Evolutionary conservation across 208 protist species (phyloP).

Genomic region (Leishmania major): DNA sequence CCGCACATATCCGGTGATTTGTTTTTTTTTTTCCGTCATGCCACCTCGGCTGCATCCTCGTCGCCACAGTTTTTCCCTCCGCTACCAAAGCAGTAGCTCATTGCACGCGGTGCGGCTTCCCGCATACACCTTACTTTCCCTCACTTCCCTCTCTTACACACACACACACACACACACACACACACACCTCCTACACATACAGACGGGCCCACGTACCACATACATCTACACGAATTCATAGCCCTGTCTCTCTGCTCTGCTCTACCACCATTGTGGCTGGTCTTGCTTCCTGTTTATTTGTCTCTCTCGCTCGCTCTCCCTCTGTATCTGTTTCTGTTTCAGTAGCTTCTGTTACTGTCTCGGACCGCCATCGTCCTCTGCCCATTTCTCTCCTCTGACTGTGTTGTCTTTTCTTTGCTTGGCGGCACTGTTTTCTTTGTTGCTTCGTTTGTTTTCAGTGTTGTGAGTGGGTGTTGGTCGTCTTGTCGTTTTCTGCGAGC

Average conservation of each 20-base stretch:
- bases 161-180: not conserved
- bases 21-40: not conserved
- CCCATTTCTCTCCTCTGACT: not conserved
- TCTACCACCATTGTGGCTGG: not conserved
- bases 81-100: not conserved
- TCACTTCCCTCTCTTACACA: too few relatives aligned
- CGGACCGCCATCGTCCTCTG: not conserved
- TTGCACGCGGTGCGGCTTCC: not conserved
- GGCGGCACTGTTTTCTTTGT: not conserved
- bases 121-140: not conserved
- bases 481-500: not conserved
- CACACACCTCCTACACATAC: not conserved
- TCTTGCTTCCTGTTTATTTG: not conserved
- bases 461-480: too few relatives aligned
- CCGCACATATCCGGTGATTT: not conserved
- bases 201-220: not conserved
- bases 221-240: not conserved
- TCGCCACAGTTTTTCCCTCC: not conserved
- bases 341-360: not conserved
- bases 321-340: not conserved
- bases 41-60: not conserved
- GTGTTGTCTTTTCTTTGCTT: too few relatives aligned
- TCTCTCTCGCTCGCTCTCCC: not conserved
- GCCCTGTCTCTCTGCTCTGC: slow-evolving; percentile 8
- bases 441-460: too few relatives aligned